phyloP scores from a whole-genome alignment of 2,329 filamentous ascomycete genomes.

The Fusarium mangiferae region DNA sequence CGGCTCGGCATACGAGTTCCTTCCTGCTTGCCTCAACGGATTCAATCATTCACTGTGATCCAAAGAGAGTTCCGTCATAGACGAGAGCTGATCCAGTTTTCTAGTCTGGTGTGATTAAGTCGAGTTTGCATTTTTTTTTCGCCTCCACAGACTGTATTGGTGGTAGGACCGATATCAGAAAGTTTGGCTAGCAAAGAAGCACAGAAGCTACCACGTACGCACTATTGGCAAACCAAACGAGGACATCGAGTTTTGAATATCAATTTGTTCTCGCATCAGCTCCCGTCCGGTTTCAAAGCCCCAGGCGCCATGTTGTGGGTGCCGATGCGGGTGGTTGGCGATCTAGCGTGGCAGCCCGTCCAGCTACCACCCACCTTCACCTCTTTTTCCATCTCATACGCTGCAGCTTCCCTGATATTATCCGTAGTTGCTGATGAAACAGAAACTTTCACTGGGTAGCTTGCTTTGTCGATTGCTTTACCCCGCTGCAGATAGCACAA shows the following conservation, averaged over 20 bases:
- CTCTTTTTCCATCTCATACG: slow-evolving; percentile 12
- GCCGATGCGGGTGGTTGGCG: slow-evolving; percentile 29
- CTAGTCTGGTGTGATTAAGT: neutral
- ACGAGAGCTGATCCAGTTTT: slow-evolving; percentile 14
- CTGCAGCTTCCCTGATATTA: slow-evolving; percentile 18
- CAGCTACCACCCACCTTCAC: slow-evolving; percentile 8
- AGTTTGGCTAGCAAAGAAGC: slow-evolving; percentile 7
- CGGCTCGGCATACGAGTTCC: slow-evolving; percentile 30
- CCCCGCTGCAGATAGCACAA: neutral
- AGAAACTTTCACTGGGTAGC: neutral
- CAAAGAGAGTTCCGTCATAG: slow-evolving; percentile 23
- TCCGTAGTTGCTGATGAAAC: neutral
- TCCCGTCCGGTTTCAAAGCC: slow-evolving; percentile 17
- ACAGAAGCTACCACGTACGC: neutral
- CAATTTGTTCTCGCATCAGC: slow-evolving; percentile 23
- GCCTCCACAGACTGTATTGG: slow-evolving; percentile 3
- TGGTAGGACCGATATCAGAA: slow-evolving; percentile 28
- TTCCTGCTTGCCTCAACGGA: slow-evolving; percentile 10
- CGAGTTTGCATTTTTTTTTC: slow-evolving; percentile 15
- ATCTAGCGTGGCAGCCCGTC: slow-evolving; percentile 38
- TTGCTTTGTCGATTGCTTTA: neutral
- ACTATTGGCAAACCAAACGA: slow-evolving; percentile 9
- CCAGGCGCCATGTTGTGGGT: slow-evolving; percentile 23
- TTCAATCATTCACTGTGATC: neutral
- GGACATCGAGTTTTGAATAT: slow-evolving; percentile 22